Conservation (phyloP, 257 asterid species). For the Nicotiana attenuata region DNA sequence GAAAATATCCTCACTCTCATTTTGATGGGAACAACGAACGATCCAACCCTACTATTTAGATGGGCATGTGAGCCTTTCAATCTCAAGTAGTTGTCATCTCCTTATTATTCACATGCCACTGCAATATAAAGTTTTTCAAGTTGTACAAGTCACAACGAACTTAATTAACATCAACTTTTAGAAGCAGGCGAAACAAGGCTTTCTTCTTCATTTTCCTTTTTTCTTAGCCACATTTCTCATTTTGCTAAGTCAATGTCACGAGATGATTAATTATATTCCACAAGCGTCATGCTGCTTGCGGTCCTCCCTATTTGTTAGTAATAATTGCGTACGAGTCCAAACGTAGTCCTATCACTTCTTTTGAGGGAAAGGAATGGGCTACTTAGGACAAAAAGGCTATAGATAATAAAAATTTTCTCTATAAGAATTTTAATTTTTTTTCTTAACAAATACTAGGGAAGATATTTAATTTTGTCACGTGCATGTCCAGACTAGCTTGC, state of each 20-base stretch:
- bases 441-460: too few relatives aligned
- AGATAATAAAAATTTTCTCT: background rate
- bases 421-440: too few relatives aligned
- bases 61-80: background rate
- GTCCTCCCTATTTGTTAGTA: background rate
- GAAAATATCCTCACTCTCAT: background rate
- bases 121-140: background rate
- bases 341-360: background rate
- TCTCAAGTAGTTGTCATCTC: background rate
- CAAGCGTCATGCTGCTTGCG: slow-evolving; percentile 1
- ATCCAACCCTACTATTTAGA: background rate
- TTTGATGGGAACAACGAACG: background rate
- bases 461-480: too few relatives aligned
- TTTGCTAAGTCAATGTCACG: background rate
- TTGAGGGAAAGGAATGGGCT: background rate
- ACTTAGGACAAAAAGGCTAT: background rate
- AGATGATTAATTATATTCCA: background rate
- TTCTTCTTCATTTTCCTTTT: background rate
- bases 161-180: background rate
- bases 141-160: background rate
- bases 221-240: background rate
- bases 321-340: background rate
- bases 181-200: background rate
- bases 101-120: background rate
- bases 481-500: too few relatives aligned